phyloP scores from a whole-genome alignment of 371 early-diverging fungal genomes.

The Zancudomyces culisetae region DNA sequence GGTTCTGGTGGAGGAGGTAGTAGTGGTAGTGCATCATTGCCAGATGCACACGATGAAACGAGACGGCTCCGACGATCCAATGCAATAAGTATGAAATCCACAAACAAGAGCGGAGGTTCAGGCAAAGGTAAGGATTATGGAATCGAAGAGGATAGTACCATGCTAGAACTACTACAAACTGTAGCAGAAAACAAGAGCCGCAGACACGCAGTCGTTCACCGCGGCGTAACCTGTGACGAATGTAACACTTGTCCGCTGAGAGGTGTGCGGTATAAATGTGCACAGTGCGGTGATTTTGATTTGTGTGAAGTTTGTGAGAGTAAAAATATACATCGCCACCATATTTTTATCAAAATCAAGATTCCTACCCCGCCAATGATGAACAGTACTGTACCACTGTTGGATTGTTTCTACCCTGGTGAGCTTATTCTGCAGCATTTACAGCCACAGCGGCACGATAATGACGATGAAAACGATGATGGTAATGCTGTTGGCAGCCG shows the following conservation, averaged over 20 bases:
- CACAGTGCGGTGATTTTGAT: conserved; percentile 83
- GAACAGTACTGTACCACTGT: conserved; percentile 58
- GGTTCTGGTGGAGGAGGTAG: neutral
- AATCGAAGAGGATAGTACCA: neutral
- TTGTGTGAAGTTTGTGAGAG: conserved; percentile 84
- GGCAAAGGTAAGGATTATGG: neutral
- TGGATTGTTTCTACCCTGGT: conserved; percentile 69
- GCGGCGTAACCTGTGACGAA: conserved; percentile 82
- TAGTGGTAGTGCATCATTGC: neutral
- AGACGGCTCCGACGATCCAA: neutral
- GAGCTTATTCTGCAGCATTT: too few relatives aligned
- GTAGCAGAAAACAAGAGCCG: conserved; percentile 76
- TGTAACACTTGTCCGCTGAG: conserved; percentile 72
- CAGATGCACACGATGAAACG: neutral
- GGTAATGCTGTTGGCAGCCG: neutral
- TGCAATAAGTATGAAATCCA: neutral
- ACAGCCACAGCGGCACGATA: too few relatives aligned
- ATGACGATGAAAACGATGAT: too few relatives aligned
- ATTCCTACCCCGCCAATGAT: conserved; percentile 89
- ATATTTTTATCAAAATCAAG: conserved; percentile 74
- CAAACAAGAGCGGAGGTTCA: neutral
- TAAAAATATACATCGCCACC: conserved; percentile 53
- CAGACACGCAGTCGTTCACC: conserved; percentile 29
- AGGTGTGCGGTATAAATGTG: conserved; percentile 80
- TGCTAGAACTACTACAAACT: conserved; percentile 58